Evolutionary conservation across 1,139 yeast species (phyloP).

Genomic region (Candida glucosophila): DNA sequence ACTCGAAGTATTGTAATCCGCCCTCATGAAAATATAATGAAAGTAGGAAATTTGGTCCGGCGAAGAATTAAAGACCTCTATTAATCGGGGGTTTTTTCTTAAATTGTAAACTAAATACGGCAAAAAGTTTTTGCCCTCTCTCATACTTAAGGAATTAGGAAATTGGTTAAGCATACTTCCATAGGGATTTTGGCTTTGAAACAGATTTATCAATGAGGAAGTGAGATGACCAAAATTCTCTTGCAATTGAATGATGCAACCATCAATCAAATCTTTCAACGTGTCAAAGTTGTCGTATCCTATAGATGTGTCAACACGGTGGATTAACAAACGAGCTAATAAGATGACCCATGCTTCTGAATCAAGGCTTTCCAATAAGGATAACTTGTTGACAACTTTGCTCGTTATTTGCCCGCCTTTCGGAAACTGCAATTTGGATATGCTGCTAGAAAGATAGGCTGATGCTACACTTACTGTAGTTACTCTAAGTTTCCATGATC

Average conservation of each 20-base stretch:
- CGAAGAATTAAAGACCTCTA: slow-evolving; percentile 30
- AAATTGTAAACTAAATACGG: slow-evolving; percentile 24
- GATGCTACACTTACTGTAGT: slow-evolving; percentile 24
- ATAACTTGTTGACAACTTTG: slow-evolving; percentile 6
- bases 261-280: slow-evolving; percentile 12
- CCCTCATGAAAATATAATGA: slow-evolving; percentile 22
- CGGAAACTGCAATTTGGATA: slow-evolving; percentile 10
- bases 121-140: too few species aligned
- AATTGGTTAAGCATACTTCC: neutral
- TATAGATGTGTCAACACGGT: slow-evolving; percentile 24
- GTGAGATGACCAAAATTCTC: too few species aligned
- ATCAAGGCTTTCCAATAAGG: slow-evolving; percentile 22
- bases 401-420: neutral
- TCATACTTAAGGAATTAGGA: slow-evolving; percentile 10
- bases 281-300: slow-evolving; percentile 28
- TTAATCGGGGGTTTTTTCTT: slow-evolving; percentile 25
- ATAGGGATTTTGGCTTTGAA: too few species aligned
- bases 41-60: slow-evolving; percentile 37
- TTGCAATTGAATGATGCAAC: too few species aligned
- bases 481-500: slow-evolving; percentile 19
- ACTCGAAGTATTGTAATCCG: slow-evolving; percentile 11
- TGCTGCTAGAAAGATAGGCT: too few species aligned
- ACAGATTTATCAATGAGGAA: too few species aligned
- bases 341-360: slow-evolving; percentile 22
- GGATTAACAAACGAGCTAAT: slow-evolving; percentile 22